Conservation (phyloP, 148 eudicot species). For the Rhododendron molle region DNA sequence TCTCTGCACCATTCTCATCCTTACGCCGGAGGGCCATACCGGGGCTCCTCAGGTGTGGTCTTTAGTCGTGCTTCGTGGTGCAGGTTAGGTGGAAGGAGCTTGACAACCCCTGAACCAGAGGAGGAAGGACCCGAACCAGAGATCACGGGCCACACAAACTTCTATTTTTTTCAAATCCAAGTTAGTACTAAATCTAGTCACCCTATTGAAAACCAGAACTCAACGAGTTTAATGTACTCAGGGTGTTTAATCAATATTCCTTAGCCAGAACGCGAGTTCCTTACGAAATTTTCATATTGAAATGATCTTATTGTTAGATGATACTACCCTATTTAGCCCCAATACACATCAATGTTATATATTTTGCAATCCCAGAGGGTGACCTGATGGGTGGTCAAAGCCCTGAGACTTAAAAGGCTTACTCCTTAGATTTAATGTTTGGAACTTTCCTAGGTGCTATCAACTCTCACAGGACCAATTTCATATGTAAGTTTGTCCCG, state of each 20-base stretch:
- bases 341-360: neutral
- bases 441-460: neutral
- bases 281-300: neutral
- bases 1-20: too few species aligned
- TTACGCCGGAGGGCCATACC: too few species aligned
- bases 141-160: too few species aligned
- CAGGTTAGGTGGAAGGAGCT: too few species aligned
- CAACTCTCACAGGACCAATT: neutral
- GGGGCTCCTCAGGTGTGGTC: too few species aligned
- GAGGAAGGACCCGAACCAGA: too few species aligned
- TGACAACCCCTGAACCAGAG: too few species aligned
- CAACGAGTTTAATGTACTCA: neutral
- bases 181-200: neutral
- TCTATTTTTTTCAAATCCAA: neutral
- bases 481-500: neutral
- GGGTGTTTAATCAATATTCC: neutral
- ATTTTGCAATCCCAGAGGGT: neutral
- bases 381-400: neutral
- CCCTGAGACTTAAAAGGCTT: neutral
- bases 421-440: neutral
- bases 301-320: too few species aligned
- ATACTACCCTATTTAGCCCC: neutral
- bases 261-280: neutral
- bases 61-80: too few species aligned
- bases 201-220: neutral